Conservation (phyloP, 176 grass and related monocot species). For the Oropetium thomaeum region DNA sequence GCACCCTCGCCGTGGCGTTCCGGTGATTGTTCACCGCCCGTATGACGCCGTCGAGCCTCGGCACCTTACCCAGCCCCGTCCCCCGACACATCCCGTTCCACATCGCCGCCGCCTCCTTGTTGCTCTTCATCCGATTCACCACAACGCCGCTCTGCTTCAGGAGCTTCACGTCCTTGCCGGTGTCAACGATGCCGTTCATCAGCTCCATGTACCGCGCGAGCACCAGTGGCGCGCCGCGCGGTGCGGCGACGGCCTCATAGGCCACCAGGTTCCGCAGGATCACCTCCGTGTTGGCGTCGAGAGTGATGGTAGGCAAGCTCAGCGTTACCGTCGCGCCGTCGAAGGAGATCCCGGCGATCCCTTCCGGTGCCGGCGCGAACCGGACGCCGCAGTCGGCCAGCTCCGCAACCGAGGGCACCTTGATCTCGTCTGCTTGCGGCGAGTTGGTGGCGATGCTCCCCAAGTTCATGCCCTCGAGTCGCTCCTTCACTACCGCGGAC, state of each 20-base stretch:
- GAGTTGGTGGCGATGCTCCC: constrained; percentile 23
- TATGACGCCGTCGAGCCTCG: constrained; percentile 46
- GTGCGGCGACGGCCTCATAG: constrained; percentile 53
- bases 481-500: background rate
- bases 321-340: constrained; percentile 39
- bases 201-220: constrained; percentile 67
- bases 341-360: constrained; percentile 44
- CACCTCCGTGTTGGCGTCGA: constrained; percentile 67
- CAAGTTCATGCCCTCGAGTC: constrained; percentile 22
- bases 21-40: constrained; percentile 55
- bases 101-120: constrained; percentile 45
- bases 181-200: constrained; percentile 82
- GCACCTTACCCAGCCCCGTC: constrained; percentile 49
- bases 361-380: constrained; percentile 35
- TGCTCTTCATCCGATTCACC: constrained; percentile 67
- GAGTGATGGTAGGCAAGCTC: constrained; percentile 47
- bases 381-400: constrained; percentile 48
- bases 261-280: constrained; percentile 66
- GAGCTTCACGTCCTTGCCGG: constrained; percentile 53
- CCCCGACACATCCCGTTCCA: constrained; percentile 73
- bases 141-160: constrained; percentile 40
- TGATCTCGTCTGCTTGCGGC: constrained; percentile 66
- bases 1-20: constrained; percentile 24
- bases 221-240: constrained; percentile 61
- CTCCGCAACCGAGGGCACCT: constrained; percentile 67